Conservation (phyloP, 805 yeast genomes). For the Candida oleophila region DNA sequence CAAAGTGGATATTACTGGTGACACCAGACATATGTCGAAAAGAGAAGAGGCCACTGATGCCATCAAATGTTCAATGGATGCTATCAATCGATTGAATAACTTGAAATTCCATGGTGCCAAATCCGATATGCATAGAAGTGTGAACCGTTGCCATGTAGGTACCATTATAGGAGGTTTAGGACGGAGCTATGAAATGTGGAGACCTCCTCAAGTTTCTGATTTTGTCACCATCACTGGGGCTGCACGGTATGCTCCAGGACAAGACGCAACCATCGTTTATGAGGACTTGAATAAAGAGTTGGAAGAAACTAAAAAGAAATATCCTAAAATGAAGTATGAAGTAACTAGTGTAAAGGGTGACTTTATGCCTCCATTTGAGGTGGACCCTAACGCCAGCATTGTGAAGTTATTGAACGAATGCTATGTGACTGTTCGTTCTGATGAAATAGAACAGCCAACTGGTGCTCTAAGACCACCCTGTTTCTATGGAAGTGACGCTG, state of each 20-base stretch:
- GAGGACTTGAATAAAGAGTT: slow-evolving; percentile 21
- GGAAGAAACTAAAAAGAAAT: slow-evolving; percentile 5
- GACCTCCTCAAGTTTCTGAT: slow-evolving; percentile 30
- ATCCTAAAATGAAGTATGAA: background rate
- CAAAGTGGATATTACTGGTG: slow-evolving; percentile 25
- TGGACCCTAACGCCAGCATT: background rate
- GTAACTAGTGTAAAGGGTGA: background rate
- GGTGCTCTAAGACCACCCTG: background rate
- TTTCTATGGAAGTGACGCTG: background rate
- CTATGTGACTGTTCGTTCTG: background rate
- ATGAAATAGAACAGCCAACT: background rate
- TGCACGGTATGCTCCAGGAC: slow-evolving; percentile 31
- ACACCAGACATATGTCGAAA: slow-evolving; percentile 29
- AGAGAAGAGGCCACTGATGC: slow-evolving; percentile 31
- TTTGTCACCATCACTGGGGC: slow-evolving; percentile 30
- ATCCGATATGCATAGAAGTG: slow-evolving; percentile 19
- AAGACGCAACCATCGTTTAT: slow-evolving; percentile 18
- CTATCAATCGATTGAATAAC: slow-evolving; percentile 20
- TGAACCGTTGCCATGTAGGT: slow-evolving; percentile 28
- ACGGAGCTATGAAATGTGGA: slow-evolving; percentile 24
- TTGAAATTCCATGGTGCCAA: slow-evolving; percentile 21
- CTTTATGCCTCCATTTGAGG: background rate
- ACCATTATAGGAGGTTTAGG: slow-evolving; percentile 29
- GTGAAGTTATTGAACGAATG: background rate
- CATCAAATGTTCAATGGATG: slow-evolving; percentile 26